Evolutionary conservation across 23 red algal genomes (phyloP).

Genomic region (Cyanidiococcus yangmingshanensis): DNA sequence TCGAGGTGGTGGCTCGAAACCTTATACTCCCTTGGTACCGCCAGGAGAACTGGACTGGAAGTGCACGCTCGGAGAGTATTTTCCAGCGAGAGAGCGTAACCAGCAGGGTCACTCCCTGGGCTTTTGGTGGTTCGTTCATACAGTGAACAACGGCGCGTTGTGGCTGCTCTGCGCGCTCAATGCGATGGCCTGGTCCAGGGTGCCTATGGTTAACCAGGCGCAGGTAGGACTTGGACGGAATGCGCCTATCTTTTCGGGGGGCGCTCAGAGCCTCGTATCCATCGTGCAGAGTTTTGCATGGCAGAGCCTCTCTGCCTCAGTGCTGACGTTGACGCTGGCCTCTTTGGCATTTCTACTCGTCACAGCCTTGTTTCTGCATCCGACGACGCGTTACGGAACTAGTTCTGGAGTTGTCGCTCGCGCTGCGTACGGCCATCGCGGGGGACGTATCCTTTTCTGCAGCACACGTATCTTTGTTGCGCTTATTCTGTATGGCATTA

Average conservation of each 20-base stretch:
- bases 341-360: background rate
- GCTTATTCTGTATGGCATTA: background rate
- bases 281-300: background rate
- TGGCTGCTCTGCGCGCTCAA: slow-evolving; percentile 8
- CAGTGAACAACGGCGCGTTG: background rate
- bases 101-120: slow-evolving; percentile 3
- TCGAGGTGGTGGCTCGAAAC: background rate
- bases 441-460: background rate
- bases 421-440: slow-evolving; percentile 3
- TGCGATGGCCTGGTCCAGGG: background rate
- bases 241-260: background rate
- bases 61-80: slow-evolving; percentile 13
- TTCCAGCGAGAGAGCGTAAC: background rate
- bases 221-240: background rate
- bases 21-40: background rate
- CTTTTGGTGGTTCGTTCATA: background rate
- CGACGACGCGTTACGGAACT: slow-evolving; percentile 3
- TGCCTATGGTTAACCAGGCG: background rate
- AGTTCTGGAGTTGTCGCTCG: background rate
- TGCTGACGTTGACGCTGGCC: background rate
- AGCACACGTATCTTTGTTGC: background rate
- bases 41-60: slow-evolving; percentile 17
- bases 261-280: background rate
- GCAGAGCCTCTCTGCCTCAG: background rate
- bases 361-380: background rate